phyloP scores from a whole-genome alignment of 2,329 filamentous ascomycete genomes.

The Fusarium chuoi region DNA sequence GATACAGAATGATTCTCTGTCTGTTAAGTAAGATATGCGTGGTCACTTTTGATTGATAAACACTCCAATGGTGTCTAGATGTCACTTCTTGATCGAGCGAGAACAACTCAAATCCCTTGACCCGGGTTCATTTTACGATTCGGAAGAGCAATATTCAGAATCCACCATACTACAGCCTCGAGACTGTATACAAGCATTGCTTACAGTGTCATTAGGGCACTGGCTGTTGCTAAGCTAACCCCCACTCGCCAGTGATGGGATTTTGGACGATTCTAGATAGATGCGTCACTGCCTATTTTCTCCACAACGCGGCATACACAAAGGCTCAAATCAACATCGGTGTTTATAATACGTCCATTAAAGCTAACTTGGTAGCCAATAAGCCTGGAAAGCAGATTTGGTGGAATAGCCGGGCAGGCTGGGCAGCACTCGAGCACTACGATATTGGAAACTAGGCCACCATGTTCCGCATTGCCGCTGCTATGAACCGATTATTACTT shows the following conservation, averaged over 20 bases:
- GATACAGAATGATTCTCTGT: accelerated
- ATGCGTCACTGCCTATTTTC: neutral
- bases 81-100: neutral
- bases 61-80: neutral
- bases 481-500: neutral
- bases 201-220: neutral
- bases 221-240: neutral
- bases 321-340: neutral
- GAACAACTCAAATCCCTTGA: neutral
- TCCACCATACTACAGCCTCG: neutral
- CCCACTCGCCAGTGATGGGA: constrained; percentile 14
- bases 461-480: neutral
- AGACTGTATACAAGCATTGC: neutral
- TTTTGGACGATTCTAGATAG: neutral
- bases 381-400: neutral
- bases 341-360: accelerated
- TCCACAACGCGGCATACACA: neutral
- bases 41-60: too few species aligned
- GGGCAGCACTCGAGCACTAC: neutral
- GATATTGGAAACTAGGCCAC: neutral
- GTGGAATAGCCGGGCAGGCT: neutral
- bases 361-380: neutral
- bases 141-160: neutral
- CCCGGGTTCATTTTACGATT: neutral
- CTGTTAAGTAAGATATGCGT: too few species aligned